Evolutionary conservation across 768 basidiomycete genomes (phyloP).

Genomic region (Leccinum fibrillosum): DNA sequence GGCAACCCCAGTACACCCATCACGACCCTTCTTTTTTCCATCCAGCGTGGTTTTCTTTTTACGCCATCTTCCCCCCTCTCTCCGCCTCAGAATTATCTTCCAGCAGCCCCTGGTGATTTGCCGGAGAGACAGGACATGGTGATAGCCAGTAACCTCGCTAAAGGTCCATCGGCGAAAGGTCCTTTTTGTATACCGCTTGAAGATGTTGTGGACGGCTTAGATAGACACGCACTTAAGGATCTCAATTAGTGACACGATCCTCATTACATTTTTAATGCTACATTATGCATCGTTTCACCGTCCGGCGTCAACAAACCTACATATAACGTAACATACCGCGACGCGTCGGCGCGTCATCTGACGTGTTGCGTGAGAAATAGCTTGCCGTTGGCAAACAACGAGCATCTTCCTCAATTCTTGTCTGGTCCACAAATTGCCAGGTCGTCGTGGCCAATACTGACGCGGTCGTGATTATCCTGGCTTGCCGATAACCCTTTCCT

Average conservation of each 20-base stretch:
- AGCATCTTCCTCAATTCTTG: conserved; percentile 3
- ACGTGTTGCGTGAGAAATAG: conserved; percentile 26
- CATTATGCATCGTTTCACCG: conserved; percentile 1
- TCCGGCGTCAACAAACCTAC: not conserved
- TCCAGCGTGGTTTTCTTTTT: conserved; percentile 66
- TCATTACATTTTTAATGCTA: conserved; percentile 2
- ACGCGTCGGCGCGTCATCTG: conserved; percentile 22
- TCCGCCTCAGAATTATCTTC: conserved; percentile 47
- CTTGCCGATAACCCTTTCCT: not conserved
- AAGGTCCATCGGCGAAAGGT: not conserved
- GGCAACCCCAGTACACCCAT: conserved; percentile 54
- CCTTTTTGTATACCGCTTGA: conserved; percentile 12
- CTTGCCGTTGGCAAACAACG: conserved; percentile 4
- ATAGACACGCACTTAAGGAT: conserved; percentile 24
- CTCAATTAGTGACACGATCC: conserved; percentile 19
- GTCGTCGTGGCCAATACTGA: not conserved
- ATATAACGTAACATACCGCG: conserved; percentile 1
- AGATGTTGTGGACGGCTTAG: conserved; percentile 10
- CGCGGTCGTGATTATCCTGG: conserved; percentile 4
- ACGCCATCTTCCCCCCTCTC: conserved; percentile 63
- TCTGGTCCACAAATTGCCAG: not conserved
- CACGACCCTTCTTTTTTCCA: conserved; percentile 56
- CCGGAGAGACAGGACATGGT: conserved; percentile 6
- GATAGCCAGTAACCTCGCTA: not conserved
- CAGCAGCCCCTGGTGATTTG: not conserved